Percentiles rank a stretch among this genome's conserved stretches.
Evolutionary conservation across 2,329 filamentous ascomycete species (phyloP).

Genomic region (Aurifilum marmelostoma): DNA sequence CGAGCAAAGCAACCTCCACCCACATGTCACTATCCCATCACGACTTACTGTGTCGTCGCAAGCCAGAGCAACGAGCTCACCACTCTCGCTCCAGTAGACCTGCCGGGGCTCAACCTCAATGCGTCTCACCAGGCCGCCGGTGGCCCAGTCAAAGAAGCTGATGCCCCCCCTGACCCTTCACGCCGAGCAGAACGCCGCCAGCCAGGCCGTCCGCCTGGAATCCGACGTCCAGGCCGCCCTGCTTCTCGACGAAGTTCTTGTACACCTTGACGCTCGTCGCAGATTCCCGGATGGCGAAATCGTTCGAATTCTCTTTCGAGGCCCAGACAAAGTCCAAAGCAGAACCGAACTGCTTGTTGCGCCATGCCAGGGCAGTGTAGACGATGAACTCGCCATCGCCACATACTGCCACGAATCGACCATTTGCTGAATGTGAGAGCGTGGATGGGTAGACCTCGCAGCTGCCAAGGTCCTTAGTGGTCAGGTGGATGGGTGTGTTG

Average conservation of each 20-base stretch:
- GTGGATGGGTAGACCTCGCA: constrained; percentile 98
- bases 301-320: constrained; percentile 95
- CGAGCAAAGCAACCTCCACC: neutral
- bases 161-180: constrained; percentile 94
- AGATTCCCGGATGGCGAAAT: constrained; percentile 96
- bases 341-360: constrained; percentile 96
- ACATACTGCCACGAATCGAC: constrained; percentile 81
- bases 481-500: constrained; percentile 80
- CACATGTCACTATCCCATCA: neutral
- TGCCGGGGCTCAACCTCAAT: constrained; percentile 78
- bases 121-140: constrained; percentile 82
- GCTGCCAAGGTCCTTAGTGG: constrained; percentile 91
- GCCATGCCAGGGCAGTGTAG: constrained; percentile 93
- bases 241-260: constrained; percentile 95
- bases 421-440: constrained; percentile 92
- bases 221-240: constrained; percentile 85
- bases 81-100: constrained; percentile 98
- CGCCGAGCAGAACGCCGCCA: constrained; percentile 87
- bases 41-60: constrained; percentile 81
- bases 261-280: constrained; percentile 94
- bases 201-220: constrained; percentile 93
- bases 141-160: constrained; percentile 95
- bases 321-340: constrained; percentile 97
- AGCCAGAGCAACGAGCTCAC: constrained; percentile 88
- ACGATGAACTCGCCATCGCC: constrained; percentile 99